Base-by-base conservation (phyloP, 768 basidiomycete species). In the Boletus pseudo-olivaceus region DNA sequence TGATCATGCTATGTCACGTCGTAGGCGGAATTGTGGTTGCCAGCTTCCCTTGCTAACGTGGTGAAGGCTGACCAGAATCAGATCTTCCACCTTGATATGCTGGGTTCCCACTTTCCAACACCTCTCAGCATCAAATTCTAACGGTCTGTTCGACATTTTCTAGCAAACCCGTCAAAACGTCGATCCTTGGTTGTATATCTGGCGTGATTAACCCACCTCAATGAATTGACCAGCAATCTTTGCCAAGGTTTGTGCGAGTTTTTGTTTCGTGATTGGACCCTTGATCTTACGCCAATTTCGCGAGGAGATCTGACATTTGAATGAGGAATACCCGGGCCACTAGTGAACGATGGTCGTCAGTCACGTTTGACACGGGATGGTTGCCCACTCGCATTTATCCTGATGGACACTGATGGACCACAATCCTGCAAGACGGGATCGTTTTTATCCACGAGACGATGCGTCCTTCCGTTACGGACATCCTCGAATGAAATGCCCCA, bases 251-350 rank as follows among this genome's bases (percentile, higher is more conserved):
- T 83, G 85, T 1, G 84, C 87, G 6, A 89, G 73, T 63, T 86
- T 88, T 38, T 79, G 78, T 34, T 79, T 77, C 2, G 86, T 89
- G 57, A 88, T 88, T 4, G 87, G 88, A 29, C 83, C 79, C 37
- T 86, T 87, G 2, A 80, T 84, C 65, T 80, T 88, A 30, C 82
- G 77, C 69, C 86, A 89, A 67, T 90, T 85, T 63, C 82, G 81
- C 8, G 87, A 88, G 9, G 84, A 83, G 59, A 90, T 87, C 64
- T 87, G 86, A 48, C 82, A 73, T 60, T 80, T 84, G 84, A 84
- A 89, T 50, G 80, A 78, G 43, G 80, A 71, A 66, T 89, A 88
- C 10, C 87, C 87, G n/a, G 85, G 85, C 87, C 88, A 89, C 87
- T 88, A 60, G 35, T 51, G 51, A 48, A 12, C 30, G 32, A 38